Evolutionary conservation across 176 grass and related monocot genomes (phyloP).

Genomic region (Eleusine coracana): DNA sequence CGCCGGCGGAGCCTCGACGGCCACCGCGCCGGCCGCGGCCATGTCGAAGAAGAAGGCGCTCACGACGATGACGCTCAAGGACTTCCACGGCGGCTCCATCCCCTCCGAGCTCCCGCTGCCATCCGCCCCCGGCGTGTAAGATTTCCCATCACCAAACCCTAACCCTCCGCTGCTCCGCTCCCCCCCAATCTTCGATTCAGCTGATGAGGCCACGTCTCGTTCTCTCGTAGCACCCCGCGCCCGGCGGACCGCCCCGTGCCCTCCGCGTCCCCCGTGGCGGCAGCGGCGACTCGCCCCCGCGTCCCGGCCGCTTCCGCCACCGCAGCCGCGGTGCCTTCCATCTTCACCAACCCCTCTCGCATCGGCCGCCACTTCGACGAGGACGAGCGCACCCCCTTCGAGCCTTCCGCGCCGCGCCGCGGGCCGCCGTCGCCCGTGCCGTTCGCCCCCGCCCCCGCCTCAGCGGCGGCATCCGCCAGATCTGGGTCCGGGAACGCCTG

Average conservation of each 20-base stretch:
- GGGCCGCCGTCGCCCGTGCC: constrained; percentile 35
- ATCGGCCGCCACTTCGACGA: constrained; percentile 97
- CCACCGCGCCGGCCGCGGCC: constrained; percentile 18
- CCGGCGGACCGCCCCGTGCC: constrained; percentile 52
- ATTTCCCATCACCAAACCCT: constrained; percentile 39
- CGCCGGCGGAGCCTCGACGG: constrained; percentile 37
- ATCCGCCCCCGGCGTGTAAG: constrained; percentile 84
- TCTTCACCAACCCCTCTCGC: constrained; percentile 53
- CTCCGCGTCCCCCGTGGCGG: constrained; percentile 30
- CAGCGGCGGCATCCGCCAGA: constrained; percentile 42
- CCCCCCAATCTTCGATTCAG: background rate
- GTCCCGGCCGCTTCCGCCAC: constrained; percentile 35
- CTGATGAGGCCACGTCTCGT: constrained; percentile 1
- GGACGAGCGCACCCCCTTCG: constrained; percentile 96
- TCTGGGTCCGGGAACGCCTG: constrained; percentile 65
- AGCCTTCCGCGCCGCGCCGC: constrained; percentile 48
- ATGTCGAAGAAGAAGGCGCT: constrained; percentile 98
- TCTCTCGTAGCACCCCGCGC: constrained; percentile 59
- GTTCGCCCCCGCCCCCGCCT: constrained; percentile 24
- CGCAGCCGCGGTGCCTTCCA: constrained; percentile 46
- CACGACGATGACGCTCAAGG: constrained; percentile 93
- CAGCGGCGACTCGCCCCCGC: constrained; percentile 50
- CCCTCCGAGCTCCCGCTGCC: constrained; percentile 91
- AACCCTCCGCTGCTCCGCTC: background rate
- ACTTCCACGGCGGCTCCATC: constrained; percentile 99